Conservation (phyloP, 306 rosid genomes). For the Quillaja saponaria region DNA sequence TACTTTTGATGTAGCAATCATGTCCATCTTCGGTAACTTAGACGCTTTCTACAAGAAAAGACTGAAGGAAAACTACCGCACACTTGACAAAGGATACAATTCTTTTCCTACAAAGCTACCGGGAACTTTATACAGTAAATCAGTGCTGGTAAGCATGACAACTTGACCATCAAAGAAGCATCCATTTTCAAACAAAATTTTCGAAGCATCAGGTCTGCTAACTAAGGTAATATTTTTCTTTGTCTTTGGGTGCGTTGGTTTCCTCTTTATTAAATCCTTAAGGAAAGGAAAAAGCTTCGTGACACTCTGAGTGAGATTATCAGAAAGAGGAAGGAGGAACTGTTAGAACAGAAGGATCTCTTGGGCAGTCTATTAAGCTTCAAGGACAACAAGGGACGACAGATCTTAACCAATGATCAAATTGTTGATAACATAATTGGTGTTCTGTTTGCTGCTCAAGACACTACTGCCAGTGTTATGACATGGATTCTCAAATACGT, state of each 20-base stretch:
- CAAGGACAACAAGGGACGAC: slow-evolving; percentile 25
- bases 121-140: slow-evolving; percentile 19
- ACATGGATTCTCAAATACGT: slow-evolving; percentile 36
- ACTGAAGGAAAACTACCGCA: slow-evolving; percentile 21
- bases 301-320: slow-evolving; percentile 13
- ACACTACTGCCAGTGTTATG: slow-evolving; percentile 33
- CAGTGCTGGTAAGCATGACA: slow-evolving; percentile 26
- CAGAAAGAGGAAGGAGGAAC: slow-evolving; percentile 19
- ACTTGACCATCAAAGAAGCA: background rate
- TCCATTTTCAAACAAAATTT: no score
- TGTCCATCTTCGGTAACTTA: slow-evolving; percentile 27
- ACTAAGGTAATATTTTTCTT: no score
- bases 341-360: slow-evolving; percentile 19
- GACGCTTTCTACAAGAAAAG: slow-evolving; percentile 15
- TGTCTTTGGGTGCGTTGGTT: no score
- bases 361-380: slow-evolving; percentile 18
- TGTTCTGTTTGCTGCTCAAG: slow-evolving; percentile 35
- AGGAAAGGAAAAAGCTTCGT: slow-evolving; percentile 33
- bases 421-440: slow-evolving; percentile 34
- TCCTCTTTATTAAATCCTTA: background rate
- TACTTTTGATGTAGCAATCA: slow-evolving; percentile 25
- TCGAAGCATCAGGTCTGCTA: background rate
- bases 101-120: slow-evolving; percentile 25
- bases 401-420: slow-evolving; percentile 17
- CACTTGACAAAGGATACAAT: slow-evolving; percentile 36